Base-by-base conservation (phyloP, 805 yeast genomes). In the Pichia cabralensis region DNA sequence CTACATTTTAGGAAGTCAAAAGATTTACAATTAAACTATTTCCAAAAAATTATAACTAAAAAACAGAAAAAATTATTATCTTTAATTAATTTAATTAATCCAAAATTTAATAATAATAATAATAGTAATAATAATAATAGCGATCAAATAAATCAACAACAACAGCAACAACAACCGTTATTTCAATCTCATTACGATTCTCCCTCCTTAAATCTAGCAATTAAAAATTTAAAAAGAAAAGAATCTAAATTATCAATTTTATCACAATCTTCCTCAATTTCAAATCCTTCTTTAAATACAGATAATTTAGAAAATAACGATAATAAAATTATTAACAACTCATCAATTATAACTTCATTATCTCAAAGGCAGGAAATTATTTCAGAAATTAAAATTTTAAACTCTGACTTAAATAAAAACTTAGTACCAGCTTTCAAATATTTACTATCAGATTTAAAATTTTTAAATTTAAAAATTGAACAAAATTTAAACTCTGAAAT, bases 1-100 rank as follows among this genome's bases (percentile, higher is more conserved):
- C 50, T 72, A 25, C 61, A 60, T 32, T 72, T 69, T 47, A 61
- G 72, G 50, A 71, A 71, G 44, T 53, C 61, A 49, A 72, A 72
- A 46, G 69, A 72, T 26, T 49, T 69, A 16, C 79, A 72, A 47
- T 57, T 64, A 41, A 58, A 62, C 39, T 58, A 65, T 58, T 60
- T 50, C 38, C 57, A 42, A 58, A 62, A 42, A 48, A 60, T 50
- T 26, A 61, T 48, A 33, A 28, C 45, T 42, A 55, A 44, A 50
- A 69, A 54, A 62, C 74, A 56, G 53, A 46, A 33, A 7, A 42
- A 58, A 17, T 34, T 56, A 10, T 48, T 46, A 33, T 35, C 35
- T 21, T 45, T 59, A 12, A 25, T 45, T 51, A 21, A 10, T 17
- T 22, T 33, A 30, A 17, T 33, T 16, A n/a, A 14, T 11, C 6